Conservation (phyloP, 768 basidiomycete species). For the Mycena haematopus region DNA sequence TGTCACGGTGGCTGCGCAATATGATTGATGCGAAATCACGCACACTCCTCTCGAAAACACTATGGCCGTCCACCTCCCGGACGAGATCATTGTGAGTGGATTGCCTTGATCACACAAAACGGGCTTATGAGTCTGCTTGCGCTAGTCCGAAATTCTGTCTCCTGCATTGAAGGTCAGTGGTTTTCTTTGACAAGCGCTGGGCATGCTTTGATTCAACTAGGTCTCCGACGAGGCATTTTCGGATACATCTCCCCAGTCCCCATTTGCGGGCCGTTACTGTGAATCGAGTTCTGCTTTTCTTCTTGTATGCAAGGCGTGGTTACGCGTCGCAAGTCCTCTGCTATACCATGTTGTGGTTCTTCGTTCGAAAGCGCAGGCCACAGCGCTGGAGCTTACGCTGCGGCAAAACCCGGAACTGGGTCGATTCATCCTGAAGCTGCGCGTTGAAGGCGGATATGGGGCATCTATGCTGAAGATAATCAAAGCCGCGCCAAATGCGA, state of each 20-base stretch:
- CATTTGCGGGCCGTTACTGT: conserved; percentile 19
- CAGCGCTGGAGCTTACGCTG: conserved; percentile 10
- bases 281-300: conserved; percentile 15
- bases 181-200: neutral
- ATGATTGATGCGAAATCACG: neutral
- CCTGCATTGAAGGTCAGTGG: conserved; percentile 15
- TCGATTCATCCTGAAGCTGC: conserved; percentile 21
- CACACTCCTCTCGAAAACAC: neutral
- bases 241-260: neutral
- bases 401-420: neutral
- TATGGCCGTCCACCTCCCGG: conserved; percentile 20
- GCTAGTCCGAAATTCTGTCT: conserved; percentile 20
- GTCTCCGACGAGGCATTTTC: conserved; percentile 19
- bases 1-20: neutral
- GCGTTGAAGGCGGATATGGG: conserved; percentile 25
- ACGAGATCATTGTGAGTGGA: conserved; percentile 13
- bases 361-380: conserved; percentile 17
- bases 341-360: conserved; percentile 23
- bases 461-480: conserved; percentile 14
- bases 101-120: neutral
- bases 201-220: neutral
- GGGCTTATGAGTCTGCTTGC: neutral
- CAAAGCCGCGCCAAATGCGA: conserved; percentile 8
- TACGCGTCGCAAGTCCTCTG: conserved; percentile 18
- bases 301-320: conserved; percentile 24